Evolutionary conservation across 768 basidiomycete genomes (phyloP).

Genomic region (Tylopilus sp.): DNA sequence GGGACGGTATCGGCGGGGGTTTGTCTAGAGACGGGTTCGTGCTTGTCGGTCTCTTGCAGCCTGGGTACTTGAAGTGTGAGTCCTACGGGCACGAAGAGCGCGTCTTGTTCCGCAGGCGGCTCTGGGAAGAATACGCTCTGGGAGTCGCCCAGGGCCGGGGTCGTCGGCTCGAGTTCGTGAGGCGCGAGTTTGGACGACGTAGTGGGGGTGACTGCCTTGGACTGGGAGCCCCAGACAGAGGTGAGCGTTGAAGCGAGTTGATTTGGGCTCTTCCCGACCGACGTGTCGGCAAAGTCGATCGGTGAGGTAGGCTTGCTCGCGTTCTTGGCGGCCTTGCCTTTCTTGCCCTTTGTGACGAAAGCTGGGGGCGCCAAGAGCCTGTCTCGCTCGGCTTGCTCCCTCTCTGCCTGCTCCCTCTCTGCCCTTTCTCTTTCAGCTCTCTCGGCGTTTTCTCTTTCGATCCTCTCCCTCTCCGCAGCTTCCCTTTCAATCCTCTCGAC

Average conservation of each 20-base stretch:
- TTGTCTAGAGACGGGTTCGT: constrained; percentile 13
- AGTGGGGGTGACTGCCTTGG: constrained; percentile 27
- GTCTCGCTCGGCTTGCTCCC: constrained; percentile 14
- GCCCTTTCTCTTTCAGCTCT: neutral
- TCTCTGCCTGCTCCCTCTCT: constrained; percentile 6
- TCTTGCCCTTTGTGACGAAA: constrained; percentile 13
- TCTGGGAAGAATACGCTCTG: constrained; percentile 1
- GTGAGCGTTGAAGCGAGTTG: constrained; percentile 42
- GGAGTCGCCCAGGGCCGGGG: constrained; percentile 15
- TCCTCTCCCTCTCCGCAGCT: too few species aligned
- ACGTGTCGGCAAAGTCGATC: constrained; percentile 35
- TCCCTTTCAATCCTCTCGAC: too few species aligned
- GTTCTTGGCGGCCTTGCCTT: constrained; percentile 17
- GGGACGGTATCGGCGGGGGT: constrained; percentile 31
- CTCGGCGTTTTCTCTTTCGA: too few species aligned
- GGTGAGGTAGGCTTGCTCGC: constrained; percentile 25
- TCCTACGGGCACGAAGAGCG: neutral
- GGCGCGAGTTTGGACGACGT: constrained; percentile 12
- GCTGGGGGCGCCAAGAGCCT: constrained; percentile 10
- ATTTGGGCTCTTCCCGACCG: constrained; percentile 37
- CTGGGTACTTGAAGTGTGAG: constrained; percentile 17
- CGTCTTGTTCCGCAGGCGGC: neutral
- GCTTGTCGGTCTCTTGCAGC: neutral
- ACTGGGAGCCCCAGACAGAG: constrained; percentile 47
- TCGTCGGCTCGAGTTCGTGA: constrained; percentile 6